Evolutionary conservation across 352 stramenopile genomes (phyloP), one percentile per base, ranked within the genome.

Genomic region (Pythium pectinolyticum): DNA sequence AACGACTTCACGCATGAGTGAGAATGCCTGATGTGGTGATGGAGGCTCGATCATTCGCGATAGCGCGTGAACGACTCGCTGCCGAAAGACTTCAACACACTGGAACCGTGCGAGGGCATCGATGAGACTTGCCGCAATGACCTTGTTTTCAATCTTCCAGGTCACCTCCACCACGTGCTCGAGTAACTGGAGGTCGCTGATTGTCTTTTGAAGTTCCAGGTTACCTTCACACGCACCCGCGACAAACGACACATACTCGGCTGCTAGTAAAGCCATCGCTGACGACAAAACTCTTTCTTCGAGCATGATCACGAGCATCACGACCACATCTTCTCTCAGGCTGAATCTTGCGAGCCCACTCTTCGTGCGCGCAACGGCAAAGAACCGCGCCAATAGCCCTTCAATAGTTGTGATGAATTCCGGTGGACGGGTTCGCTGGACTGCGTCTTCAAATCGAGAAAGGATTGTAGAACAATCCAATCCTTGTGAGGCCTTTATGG

Each of bases 381-480:
- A 68, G 34, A 53, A 63, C 15, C 61, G 45, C 3, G 37, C 43
- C 6, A 62, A 46, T 1, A 68, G 51, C 14, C 24, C 51, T 43
- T 67, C 52, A 14, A 57, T 14, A 2, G 51, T n/a, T 27, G 12
- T 5, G 24, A 41, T 17, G 6, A 20, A 15, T 17, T 39, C 37
- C 37, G 34, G 14, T n/a, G 19, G 7, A 22, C 19, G 27, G 2
- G 34, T 40, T 9, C 50, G 19, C 1, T 28, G 6, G 14, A 64
- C 46, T 25, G 46, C 22, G 24, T 20, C 25, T 1, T 46, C 24
- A 20, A 57, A 43, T 31, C 47, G 51, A n/a, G 43, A 51, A 17
- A 39, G 3, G 10, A 2, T 7, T 1, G 11, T 6, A n/a, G n/a
- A n/a, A n/a, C n/a, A n/a, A n/a, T n/a, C n/a, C n/a, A n/a, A n/a